Base-by-base conservation (phyloP, 1,139 yeast genomes). In the Petasospora rhodanensis region DNA sequence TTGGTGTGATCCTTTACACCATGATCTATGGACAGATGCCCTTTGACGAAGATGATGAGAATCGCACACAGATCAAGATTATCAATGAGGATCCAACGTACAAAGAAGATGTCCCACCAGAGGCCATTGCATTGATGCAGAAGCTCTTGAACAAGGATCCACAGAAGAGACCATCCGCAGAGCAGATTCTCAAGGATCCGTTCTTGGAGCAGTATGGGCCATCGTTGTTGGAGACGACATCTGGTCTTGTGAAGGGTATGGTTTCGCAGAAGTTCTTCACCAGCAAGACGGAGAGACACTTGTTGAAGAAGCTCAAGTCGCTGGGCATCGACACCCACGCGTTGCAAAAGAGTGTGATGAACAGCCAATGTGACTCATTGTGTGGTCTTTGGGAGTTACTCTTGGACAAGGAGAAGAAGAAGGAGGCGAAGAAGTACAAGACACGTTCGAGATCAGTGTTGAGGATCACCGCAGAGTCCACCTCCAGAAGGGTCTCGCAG, bases 1-100 rank as follows among this genome's bases (percentile, higher is more conserved):
- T 91, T 40, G 98, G 98, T 1, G 76, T 91, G 7, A 87, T 91
- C n/a, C 60, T 91, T n/a, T 91, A 80, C 56, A 86, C 97, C 0
- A 68, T 91, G 72, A 54, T 86, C 1, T 77, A 82, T 38, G 97
- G 97, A 0, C 76, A 76, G 42, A 78, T 91, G 81, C 98, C 98
- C 1, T 91, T 89, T 60, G 96, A 87, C 31, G 40, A 35, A 12
- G 76, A 76, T 22, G 81, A 76, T 45, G 93, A 83, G 15, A 55
- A 68, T 26, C 72, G 63, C 30, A 79, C 89, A 0, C 73, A 73
- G 44, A 59, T 61, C 47, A 73, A 70, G 45, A 82, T 91, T 30
- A 61, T 85, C 6, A 62, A 73, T 38, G 75, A 68, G 5, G 85
- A 79, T 34, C 97, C 97, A 0, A 42, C 43, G 0, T 81, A 68